Conservation (phyloP, 2,329 filamentous ascomycete species). For the Monosporascus sp. region DNA sequence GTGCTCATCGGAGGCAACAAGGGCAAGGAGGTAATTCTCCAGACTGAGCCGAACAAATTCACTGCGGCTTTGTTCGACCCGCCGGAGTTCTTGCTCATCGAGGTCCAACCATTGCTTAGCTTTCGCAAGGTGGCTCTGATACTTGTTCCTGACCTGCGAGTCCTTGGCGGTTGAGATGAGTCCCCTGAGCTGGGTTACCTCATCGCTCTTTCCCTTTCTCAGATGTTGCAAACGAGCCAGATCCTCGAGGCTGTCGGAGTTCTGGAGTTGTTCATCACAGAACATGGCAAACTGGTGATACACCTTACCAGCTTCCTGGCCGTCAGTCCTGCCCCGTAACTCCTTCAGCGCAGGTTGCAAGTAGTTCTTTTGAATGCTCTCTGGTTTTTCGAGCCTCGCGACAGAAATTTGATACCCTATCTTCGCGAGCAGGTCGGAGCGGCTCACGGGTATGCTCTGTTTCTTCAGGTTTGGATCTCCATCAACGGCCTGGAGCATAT, state of each 20-base stretch:
- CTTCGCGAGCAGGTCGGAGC: conserved; percentile 77
- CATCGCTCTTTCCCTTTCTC: conserved; percentile 72
- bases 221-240: conserved; percentile 74
- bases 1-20: conserved; percentile 80
- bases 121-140: conserved; percentile 59
- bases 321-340: conserved; percentile 62
- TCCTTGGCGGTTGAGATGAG: conserved; percentile 47
- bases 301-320: conserved; percentile 75
- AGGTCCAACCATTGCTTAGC: conserved; percentile 87
- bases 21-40: conserved; percentile 85
- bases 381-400: conserved; percentile 84
- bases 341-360: conserved; percentile 79
- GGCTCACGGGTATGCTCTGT: conserved; percentile 67
- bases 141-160: conserved; percentile 48
- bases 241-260: conserved; percentile 78
- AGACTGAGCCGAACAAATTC: conserved; percentile 84
- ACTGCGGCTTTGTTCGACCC: conserved; percentile 69
- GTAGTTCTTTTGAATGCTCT: conserved; percentile 82
- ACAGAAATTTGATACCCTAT: conserved; percentile 85
- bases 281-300: conserved; percentile 94
- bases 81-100: conserved; percentile 79
- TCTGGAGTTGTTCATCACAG: conserved; percentile 90
- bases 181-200: conserved; percentile 68
- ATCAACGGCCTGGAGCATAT: conserved; percentile 75
- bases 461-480: conserved; percentile 55